These are phyloP conservation scores for Entophlyctis luteolus DNA, from an alignment of 192 early-diverging fungal species.

Conservation along the genomic window DNA sequence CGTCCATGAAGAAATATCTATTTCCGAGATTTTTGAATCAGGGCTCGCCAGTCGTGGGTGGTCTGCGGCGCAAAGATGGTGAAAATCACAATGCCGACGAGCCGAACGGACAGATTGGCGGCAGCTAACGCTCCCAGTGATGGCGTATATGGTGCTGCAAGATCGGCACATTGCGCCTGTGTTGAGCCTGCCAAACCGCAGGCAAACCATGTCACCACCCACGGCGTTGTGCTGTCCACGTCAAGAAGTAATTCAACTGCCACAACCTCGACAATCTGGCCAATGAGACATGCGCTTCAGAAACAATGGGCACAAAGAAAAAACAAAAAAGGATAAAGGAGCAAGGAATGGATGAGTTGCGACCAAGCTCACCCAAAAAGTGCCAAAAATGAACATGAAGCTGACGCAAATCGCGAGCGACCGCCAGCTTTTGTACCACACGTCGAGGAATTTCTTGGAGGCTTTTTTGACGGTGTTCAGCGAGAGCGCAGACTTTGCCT, in stretches of 20 bases:
- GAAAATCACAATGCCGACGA: background rate
- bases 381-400: background rate
- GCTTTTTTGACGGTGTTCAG: too few relatives aligned
- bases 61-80: too few relatives aligned
- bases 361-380: background rate
- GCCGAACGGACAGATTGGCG: background rate
- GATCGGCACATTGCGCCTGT: background rate
- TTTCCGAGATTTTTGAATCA: too few relatives aligned
- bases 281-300: background rate
- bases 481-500: background rate
- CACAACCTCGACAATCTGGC: background rate
- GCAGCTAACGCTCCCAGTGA: background rate
- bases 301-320: background rate
- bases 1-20: too few relatives aligned
- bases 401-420: background rate
- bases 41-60: too few relatives aligned
- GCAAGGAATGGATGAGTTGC: too few relatives aligned
- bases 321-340: too few relatives aligned
- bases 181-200: background rate
- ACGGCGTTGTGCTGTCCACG: background rate
- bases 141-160: background rate
- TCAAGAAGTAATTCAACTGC: background rate
- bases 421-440: background rate
- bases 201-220: background rate
- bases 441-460: too few relatives aligned